These are phyloP conservation scores for Xanthoconium purpureum DNA, from an alignment of 768 basidiomycete genomes.

Conservation along the genomic window DNA sequence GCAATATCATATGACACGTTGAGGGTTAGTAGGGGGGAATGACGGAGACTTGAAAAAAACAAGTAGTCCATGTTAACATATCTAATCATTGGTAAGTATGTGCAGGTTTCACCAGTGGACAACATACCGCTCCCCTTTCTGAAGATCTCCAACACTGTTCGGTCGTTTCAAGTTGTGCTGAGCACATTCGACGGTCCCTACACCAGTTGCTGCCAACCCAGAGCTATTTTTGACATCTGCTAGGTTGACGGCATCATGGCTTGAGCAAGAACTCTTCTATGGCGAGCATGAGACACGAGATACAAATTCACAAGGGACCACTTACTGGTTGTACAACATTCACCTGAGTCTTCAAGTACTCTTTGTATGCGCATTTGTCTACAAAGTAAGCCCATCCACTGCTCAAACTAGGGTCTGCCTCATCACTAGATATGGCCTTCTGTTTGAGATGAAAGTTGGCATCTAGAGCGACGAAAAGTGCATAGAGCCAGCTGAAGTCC, in stretches of 20 bases:
- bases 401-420: too few relatives aligned
- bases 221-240: not conserved
- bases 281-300: not conserved
- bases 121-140: conserved; percentile 17
- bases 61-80: conserved; percentile 20
- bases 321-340: too few relatives aligned
- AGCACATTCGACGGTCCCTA: conserved; percentile 29
- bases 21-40: not conserved
- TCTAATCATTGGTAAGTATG: conserved; percentile 1
- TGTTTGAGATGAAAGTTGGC: too few relatives aligned
- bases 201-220: conserved; percentile 27
- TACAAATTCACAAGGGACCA: not conserved
- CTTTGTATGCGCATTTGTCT: not conserved
- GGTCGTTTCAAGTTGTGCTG: conserved; percentile 20
- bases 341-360: not conserved
- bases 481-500: not conserved
- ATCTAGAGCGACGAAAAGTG: too few relatives aligned
- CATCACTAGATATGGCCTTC: too few relatives aligned
- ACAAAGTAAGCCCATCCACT: too few relatives aligned
- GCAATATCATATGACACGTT: conserved; percentile 18
- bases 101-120: not conserved
- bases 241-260: conserved; percentile 7
- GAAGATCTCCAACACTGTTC: conserved; percentile 11
- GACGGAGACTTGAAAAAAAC: conserved; percentile 2
- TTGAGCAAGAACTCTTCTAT: conserved; percentile 3